Evolutionary conservation across 1,284 basidiomycete genomes (phyloP).

Genomic region (Ustilago loliicola): DNA sequence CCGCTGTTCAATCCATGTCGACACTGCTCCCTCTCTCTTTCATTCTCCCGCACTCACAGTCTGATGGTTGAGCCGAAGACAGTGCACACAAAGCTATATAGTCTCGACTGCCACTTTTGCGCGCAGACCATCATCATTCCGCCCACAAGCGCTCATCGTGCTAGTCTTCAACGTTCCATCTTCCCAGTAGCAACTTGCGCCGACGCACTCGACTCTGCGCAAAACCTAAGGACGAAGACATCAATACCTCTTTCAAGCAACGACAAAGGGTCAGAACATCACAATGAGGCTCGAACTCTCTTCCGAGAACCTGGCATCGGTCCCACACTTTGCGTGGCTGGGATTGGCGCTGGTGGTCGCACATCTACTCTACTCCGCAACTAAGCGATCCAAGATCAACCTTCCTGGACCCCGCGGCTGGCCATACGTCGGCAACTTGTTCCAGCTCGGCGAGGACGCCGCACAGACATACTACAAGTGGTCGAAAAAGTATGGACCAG

Average conservation of each 20-base stretch:
- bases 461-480: constrained; percentile 47
- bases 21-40: neutral
- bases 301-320: constrained; percentile 11
- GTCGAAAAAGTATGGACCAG: constrained; percentile 40
- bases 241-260: neutral
- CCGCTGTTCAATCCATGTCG: neutral
- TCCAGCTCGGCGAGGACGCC: constrained; percentile 47
- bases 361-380: constrained; percentile 22
- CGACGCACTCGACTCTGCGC: neutral
- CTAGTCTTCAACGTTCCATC: no score
- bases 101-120: no score
- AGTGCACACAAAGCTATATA: neutral
- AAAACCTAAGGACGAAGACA: neutral
- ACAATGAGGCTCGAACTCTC: constrained; percentile 25
- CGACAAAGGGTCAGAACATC: neutral
- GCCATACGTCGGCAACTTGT: constrained; percentile 49
- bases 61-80: neutral
- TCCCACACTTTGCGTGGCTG: constrained; percentile 24
- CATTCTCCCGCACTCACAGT: neutral
- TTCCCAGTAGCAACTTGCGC: no score
- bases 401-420: constrained; percentile 39
- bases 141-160: no score
- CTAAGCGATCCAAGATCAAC: constrained; percentile 30
- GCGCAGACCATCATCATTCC: no score
- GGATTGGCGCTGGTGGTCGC: constrained; percentile 15